Evolutionary conservation across 139 green algal species (phyloP), one percentile per base, ranked within the genome.

Genomic region (Ostreobium quekettii): DNA sequence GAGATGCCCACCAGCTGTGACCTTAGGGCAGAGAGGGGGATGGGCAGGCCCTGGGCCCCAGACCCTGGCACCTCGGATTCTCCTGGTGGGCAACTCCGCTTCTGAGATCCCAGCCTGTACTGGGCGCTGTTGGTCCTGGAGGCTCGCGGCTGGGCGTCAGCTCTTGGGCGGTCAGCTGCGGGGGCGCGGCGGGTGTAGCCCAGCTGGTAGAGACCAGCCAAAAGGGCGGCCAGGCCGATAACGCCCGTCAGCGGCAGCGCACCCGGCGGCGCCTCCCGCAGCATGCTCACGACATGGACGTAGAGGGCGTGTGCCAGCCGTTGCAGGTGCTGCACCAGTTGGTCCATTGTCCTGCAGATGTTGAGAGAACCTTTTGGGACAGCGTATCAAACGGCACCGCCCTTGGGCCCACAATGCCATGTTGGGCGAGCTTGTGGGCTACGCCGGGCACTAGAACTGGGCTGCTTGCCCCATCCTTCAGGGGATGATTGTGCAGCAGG

Each of bases 231-330:
- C 2, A 88, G 47, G 3, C 82, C 82, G 32, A 88, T 36, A 8
- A 88, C 76, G 22, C 82, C 82, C 6, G 79, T 86, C n/a, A 87
- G 57, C 32, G 74, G 70, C 1, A 86, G 32, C 7, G 77, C 67
- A 15, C 74, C 71, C 1, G 77, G 57, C 1, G 73, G 70, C 1
- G 69, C 66, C 1, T 72, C 64, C 31, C 71, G 66, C 6, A 84
- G 37, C 19, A 66, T 31, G 31, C 36, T 33, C 22, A 35, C 53
- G 7, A 81, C 0, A 19, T 56, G 68, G 29, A 65, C 56, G 28
- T 76, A 83, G 29, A 71, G 38, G 7, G 59, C 46, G n/a, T 66
- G 19, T 11, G 59, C 59, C 26, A 66, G 26, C 19, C 26, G 59
- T 28, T 47, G 30, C 8, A 66, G 4, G 11, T 46, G 7, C 24